These are phyloP conservation scores for Atkinsonella hypoxylon DNA, from an alignment of 2,329 filamentous ascomycete species.

Conservation along the genomic window DNA sequence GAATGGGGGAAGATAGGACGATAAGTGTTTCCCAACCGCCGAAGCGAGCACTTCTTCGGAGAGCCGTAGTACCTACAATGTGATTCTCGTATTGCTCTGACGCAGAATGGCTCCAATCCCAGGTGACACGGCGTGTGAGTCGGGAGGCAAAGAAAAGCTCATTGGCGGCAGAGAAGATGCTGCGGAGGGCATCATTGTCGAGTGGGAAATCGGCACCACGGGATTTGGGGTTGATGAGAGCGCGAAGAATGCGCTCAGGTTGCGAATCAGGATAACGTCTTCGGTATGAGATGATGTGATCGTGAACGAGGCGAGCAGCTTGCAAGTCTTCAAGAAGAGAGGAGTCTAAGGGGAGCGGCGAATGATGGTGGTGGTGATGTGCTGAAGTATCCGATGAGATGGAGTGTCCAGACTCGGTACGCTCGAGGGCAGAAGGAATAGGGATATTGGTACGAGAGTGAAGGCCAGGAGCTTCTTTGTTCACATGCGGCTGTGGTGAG, in stretches of 20 bases:
- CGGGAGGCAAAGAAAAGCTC: constrained; percentile 49
- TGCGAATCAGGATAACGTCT: constrained; percentile 36
- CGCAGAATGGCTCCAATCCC: constrained; percentile 47
- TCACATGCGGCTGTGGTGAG: constrained; percentile 10
- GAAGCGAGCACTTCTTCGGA: constrained; percentile 32
- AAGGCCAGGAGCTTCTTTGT: neutral
- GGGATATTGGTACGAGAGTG: neutral
- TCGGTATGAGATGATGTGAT: constrained; percentile 32
- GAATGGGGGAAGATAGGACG: constrained; percentile 46
- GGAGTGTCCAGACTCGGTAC: constrained; percentile 36
- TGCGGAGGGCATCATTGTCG: constrained; percentile 43
- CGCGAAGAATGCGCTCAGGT: constrained; percentile 44
- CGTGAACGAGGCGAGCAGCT: constrained; percentile 36
- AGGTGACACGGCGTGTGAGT: constrained; percentile 44
- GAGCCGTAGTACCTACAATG: constrained; percentile 51
- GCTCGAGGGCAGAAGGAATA: constrained; percentile 26
- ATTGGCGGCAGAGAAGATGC: constrained; percentile 49
- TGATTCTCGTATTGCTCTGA: constrained; percentile 38
- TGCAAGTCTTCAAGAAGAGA: constrained; percentile 23
- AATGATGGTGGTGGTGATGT: constrained; percentile 14
- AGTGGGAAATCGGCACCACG: constrained; percentile 36
- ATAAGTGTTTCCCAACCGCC: constrained; percentile 52
- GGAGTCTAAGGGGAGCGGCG: constrained; percentile 15
- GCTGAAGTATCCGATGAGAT: constrained; percentile 29
- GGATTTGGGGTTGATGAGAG: constrained; percentile 40